Evolutionary conservation across 768 basidiomycete genomes (phyloP).

Genomic region (Leucocoprinus birnbaumii): DNA sequence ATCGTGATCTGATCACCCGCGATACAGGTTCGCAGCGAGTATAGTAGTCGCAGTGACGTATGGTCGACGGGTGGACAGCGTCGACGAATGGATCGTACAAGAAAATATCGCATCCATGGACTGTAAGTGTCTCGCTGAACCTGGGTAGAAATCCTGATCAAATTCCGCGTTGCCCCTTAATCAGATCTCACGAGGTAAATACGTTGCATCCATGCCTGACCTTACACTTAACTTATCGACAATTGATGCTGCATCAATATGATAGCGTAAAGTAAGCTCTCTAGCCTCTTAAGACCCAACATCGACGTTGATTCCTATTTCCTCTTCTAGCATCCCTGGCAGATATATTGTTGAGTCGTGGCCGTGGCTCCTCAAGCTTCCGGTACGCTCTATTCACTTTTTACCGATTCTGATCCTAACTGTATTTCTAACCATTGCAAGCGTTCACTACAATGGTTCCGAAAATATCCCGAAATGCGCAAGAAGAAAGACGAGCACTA

Average conservation of each 20-base stretch:
- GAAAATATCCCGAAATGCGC: slow-evolving; percentile 21
- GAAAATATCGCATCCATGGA: slow-evolving; percentile 42
- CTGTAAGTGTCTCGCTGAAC: slow-evolving; percentile 25
- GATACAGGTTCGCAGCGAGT: slow-evolving; percentile 38
- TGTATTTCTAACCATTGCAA: slow-evolving; percentile 4
- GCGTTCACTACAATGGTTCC: slow-evolving; percentile 29
- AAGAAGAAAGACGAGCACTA: slow-evolving; percentile 20
- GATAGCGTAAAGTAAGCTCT: slow-evolving; percentile 11
- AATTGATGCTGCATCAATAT: background rate
- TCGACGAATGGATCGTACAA: slow-evolving; percentile 45
- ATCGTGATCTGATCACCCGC: no score
- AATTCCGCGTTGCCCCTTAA: background rate
- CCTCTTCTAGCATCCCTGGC: slow-evolving; percentile 10
- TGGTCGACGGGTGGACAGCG: slow-evolving; percentile 34
- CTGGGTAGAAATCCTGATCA: background rate
- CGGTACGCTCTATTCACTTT: slow-evolving; percentile 4
- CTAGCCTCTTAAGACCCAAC: no score
- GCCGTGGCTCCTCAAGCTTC: slow-evolving; percentile 11
- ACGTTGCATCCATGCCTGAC: background rate
- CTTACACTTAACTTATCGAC: background rate
- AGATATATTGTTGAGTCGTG: slow-evolving; percentile 11
- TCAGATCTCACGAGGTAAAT: slow-evolving; percentile 7
- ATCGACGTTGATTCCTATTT: background rate
- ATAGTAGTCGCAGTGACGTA: slow-evolving; percentile 21
- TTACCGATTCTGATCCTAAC: background rate